Evolutionary conservation across 345 rosid genomes (phyloP), one percentile per base, ranked within the genome.

Genomic region (Passiflora organensis): DNA sequence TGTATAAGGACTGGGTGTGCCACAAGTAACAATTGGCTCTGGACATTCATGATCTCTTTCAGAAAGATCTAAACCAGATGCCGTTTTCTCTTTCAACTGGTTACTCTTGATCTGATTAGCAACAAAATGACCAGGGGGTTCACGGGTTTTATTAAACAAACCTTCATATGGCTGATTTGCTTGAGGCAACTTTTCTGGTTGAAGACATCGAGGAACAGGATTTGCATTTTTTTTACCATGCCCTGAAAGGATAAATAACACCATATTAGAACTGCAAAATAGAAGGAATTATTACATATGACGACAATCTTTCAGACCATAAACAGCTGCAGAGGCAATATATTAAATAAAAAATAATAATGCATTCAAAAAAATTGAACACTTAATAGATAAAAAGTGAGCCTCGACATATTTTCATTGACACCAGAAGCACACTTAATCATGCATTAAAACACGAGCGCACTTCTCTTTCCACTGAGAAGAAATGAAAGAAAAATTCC

Each of bases 91-190:
- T 50, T 80, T 75, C 47, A 73, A 54, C 32, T 64, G 55, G 59
- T 60, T 79, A 53, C 62, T 57, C 82, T 59, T 79, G 63, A 71
- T 70, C 63, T 79, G 80, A 61, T 78, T 75, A 56, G 82, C 58
- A 55, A 59, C 66, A 63, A 75, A 71, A 57, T 68, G 58, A 21
- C 63, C 32, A 18, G 82, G 70, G 48, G 66, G 62, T 39, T 80
- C 80, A 56, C 56, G 76, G 64, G 68, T 70, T 78, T 65, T 72
- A 51, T 70, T 78, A 25, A 69, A 69, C 46, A 70, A 69, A 65
- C 47, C 65, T 47, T 80, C 81, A 22, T 44, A 61, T 43, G 82
- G 62, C 62, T 72, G 88, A 19, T 80, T 76, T 68, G 93, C 64
- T 43, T 59, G 23, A 37, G 66, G 62, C 52, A 65, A 61, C 69